Percentiles rank a stretch among this genome's conserved stretches.
phyloP scores from a whole-genome alignment of 441 rosid genomes.

The Populus tomentosa region DNA sequence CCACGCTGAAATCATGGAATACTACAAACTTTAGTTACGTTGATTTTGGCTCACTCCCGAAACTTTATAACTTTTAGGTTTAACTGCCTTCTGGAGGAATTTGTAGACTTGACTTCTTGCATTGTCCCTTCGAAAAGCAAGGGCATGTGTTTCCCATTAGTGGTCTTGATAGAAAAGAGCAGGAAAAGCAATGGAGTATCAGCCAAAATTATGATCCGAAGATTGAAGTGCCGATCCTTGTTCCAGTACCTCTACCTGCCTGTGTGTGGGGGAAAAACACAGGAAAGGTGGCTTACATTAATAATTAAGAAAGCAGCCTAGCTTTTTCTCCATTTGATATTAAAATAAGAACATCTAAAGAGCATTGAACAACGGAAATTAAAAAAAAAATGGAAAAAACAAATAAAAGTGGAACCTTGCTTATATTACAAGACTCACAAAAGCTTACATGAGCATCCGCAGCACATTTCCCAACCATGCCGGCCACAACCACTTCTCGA shows the following conservation, averaged over 20 bases:
- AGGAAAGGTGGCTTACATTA: background rate
- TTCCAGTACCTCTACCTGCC: background rate
- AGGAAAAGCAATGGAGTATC: background rate
- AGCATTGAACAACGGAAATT: background rate
- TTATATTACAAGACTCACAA: conserved; percentile 29
- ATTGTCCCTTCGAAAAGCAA: background rate
- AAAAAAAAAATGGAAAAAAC: background rate
- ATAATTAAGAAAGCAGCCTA: conserved; percentile 22
- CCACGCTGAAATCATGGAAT: background rate
- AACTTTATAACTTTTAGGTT: background rate
- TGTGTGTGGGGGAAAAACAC: background rate
- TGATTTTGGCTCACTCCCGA: background rate
- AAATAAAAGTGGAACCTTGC: conserved; percentile 20
- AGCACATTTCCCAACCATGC: conserved; percentile 31
- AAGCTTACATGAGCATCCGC: conserved; percentile 16
- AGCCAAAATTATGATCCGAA: background rate
- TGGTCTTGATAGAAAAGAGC: background rate
- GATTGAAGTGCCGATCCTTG: background rate
- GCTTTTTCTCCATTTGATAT: conserved; percentile 22
- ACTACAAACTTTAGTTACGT: background rate
- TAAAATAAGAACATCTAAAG: conserved; percentile 10
- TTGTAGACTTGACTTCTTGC: background rate
- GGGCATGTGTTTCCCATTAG: background rate
- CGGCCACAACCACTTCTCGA: conserved; percentile 7
- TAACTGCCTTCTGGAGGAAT: background rate